phyloP scores from a whole-genome alignment of 139 green algal species.

The Tetraselmis striata region DNA sequence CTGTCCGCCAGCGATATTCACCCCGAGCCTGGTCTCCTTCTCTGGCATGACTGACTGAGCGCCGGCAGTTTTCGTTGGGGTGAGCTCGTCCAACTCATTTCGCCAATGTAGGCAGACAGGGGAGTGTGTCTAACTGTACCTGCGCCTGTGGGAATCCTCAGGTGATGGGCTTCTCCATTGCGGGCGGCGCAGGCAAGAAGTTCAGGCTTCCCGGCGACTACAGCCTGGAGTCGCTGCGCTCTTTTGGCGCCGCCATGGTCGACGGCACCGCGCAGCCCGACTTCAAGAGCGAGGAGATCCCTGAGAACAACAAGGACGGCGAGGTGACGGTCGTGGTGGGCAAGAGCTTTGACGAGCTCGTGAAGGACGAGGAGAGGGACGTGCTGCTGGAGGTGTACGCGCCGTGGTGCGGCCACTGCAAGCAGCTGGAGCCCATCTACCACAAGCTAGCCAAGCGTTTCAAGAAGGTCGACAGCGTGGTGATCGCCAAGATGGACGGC shows the following conservation, averaged over 20 bases:
- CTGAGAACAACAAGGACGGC: conserved; percentile 26
- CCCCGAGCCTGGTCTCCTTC: too few species aligned
- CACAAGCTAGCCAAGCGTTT: conserved; percentile 80
- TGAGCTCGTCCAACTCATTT: too few species aligned
- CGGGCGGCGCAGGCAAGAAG: not conserved
- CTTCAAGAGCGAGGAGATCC: conserved; percentile 54
- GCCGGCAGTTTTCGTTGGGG: too few species aligned
- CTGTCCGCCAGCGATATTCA: too few species aligned
- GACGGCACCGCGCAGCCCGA: conserved; percentile 42
- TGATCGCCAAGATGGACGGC: conserved; percentile 77
- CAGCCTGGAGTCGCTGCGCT: conserved; percentile 33
- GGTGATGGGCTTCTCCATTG: not conserved
- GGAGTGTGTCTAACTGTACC: too few species aligned
- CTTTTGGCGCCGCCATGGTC: conserved; percentile 47
- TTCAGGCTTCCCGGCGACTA: conserved; percentile 1
- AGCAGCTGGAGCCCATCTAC: conserved; percentile 72
- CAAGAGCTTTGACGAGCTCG: conserved; percentile 62
- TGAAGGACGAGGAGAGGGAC: conserved; percentile 56
- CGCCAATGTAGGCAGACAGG: too few species aligned
- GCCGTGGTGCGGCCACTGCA: conserved; percentile 87
- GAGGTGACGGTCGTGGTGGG: conserved; percentile 57
- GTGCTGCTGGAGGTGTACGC: conserved; percentile 78
- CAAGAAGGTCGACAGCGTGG: conserved; percentile 52
- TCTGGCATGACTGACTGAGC: too few species aligned
- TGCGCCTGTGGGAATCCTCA: too few species aligned